Conservation (phyloP, 1,139 yeast species). For the Petasospora fabianii region DNA sequence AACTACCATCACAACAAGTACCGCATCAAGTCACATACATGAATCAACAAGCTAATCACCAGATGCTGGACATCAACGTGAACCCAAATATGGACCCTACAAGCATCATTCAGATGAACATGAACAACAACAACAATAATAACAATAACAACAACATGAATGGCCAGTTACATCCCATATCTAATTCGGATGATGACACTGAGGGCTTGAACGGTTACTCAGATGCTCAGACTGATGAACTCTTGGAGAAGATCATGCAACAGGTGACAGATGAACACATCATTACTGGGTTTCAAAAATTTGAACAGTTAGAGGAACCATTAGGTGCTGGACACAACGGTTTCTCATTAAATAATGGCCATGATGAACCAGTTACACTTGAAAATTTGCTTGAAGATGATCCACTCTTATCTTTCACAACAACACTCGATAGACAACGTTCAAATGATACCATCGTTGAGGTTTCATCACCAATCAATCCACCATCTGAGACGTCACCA, state of each 20-base stretch:
- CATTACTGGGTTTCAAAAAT: constrained; percentile 21
- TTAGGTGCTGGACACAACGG: constrained; percentile 9
- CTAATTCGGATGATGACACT: constrained; percentile 5
- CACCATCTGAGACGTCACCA: constrained; percentile 14
- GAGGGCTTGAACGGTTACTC: constrained; percentile 8
- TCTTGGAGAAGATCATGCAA: constrained; percentile 12
- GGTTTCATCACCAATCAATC: constrained; percentile 21
- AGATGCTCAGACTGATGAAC: constrained; percentile 6
- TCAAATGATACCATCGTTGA: constrained; percentile 27
- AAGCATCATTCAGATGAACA: background rate
- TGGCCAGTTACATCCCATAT: too few species aligned
- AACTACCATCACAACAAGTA: background rate
- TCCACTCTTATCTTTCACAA: constrained; percentile 25
- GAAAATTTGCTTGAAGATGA: constrained; percentile 26
- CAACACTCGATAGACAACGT: constrained; percentile 24
- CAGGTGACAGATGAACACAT: constrained; percentile 18
- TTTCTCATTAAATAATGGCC: background rate
- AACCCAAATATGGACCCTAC: constrained; percentile 1
- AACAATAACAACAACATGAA: background rate
- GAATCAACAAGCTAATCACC: background rate
- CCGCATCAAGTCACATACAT: constrained; percentile 3
- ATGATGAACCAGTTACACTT: constrained; percentile 19
- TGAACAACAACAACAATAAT: constrained; percentile 1
- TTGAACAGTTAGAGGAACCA: constrained; percentile 4
- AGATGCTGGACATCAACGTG: background rate